These are phyloP conservation scores for Bidens hawaiensis DNA, from an alignment of 140 eudicot species.

Conservation along the genomic window DNA sequence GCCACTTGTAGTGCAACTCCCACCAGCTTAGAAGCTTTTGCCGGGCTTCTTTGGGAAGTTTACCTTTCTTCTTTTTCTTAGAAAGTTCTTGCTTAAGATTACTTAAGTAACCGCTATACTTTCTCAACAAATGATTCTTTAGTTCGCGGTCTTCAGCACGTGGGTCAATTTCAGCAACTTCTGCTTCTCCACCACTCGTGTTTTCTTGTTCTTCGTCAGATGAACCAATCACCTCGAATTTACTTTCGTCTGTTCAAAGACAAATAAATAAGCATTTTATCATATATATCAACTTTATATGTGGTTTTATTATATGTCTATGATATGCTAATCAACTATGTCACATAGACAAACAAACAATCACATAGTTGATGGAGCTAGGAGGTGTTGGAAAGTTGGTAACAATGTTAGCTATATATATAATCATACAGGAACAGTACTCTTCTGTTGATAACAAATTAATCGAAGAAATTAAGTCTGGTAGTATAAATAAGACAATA, in stretches of 20 bases:
- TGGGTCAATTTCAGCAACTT: conserved; percentile 81
- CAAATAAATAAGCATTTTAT: not conserved
- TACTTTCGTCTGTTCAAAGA: conserved; percentile 52
- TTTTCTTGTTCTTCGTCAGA: conserved; percentile 89
- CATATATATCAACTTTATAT: too few relatives aligned
- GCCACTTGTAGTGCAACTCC: conserved; percentile 99
- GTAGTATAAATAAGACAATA: conserved; percentile 18
- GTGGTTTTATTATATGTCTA: too few relatives aligned
- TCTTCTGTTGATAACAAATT: too few relatives aligned
- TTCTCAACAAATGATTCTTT: conserved; percentile 80
- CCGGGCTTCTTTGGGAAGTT: conserved; percentile 93
- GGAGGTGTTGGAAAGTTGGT: too few relatives aligned
- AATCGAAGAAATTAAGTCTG: not conserved
- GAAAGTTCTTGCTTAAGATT: conserved; percentile 96
- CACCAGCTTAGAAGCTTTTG: conserved; percentile 94
- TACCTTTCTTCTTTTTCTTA: conserved; percentile 97
- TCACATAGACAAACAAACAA: too few relatives aligned
- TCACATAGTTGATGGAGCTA: too few relatives aligned
- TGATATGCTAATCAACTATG: too few relatives aligned
- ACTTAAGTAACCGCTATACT: conserved; percentile 88
- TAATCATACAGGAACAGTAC: too few relatives aligned
- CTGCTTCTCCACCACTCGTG: conserved; percentile 69
- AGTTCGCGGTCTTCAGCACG: conserved; percentile 92
- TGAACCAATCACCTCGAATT: conserved; percentile 79
- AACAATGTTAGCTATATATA: too few relatives aligned